These are phyloP conservation scores for Thalassiosira livingstoniorum DNA, from an alignment of 352 stramenopile species.

Conservation along the genomic window DNA sequence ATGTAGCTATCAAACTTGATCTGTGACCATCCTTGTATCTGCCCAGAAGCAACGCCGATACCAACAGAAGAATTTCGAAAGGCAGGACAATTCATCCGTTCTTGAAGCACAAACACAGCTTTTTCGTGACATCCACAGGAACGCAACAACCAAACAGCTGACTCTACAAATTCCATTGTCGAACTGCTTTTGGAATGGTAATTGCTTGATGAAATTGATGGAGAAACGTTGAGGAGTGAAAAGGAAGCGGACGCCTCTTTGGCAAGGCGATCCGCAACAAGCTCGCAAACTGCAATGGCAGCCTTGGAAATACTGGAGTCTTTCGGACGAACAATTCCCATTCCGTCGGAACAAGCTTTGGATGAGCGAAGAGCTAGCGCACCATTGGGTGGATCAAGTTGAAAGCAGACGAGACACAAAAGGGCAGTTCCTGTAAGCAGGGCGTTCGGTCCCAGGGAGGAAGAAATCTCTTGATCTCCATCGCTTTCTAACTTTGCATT, in stretches of 20 bases:
- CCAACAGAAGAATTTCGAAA: constrained; percentile 61
- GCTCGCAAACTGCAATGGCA: constrained; percentile 68
- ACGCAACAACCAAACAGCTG: constrained; percentile 78
- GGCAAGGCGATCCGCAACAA: constrained; percentile 72
- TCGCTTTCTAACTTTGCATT: not conserved
- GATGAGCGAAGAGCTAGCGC: constrained; percentile 72
- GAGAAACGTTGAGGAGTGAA: constrained; percentile 45
- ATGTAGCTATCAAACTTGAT: constrained; percentile 85
- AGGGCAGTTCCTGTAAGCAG: constrained; percentile 74
- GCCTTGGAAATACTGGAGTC: constrained; percentile 52
- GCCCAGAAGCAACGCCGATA: constrained; percentile 23
- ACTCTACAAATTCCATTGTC: constrained; percentile 80
- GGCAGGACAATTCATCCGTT: constrained; percentile 53
- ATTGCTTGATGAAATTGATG: constrained; percentile 39
- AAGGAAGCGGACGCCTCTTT: constrained; percentile 61
- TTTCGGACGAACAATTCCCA: constrained; percentile 64
- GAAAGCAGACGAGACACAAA: constrained; percentile 74
- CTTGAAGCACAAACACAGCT: constrained; percentile 70
- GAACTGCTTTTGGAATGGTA: constrained; percentile 18
- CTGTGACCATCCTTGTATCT: constrained; percentile 68
- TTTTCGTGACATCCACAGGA: constrained; percentile 78
- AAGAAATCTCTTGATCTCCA: not conserved
- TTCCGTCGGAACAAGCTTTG: constrained; percentile 65
- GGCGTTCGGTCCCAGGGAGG: constrained; percentile 40
- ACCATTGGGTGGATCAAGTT: constrained; percentile 66